These are phyloP conservation scores for Monilinia laxa DNA, from an alignment of 2,329 filamentous ascomycete genomes.

Conservation along the genomic window DNA sequence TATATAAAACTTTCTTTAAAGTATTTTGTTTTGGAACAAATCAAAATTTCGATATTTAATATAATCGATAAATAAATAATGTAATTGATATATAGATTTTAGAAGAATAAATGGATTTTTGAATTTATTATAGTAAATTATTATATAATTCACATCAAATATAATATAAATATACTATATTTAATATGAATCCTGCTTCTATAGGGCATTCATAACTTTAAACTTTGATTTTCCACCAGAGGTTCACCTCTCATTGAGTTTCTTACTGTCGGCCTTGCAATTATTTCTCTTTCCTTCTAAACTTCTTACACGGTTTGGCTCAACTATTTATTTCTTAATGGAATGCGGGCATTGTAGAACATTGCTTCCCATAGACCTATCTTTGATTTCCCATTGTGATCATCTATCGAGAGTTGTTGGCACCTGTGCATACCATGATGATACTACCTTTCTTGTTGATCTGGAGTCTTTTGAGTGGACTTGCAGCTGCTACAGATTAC, in stretches of 20 bases:
- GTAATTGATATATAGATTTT: too few relatives aligned
- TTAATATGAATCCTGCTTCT: too few relatives aligned
- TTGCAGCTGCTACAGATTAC: neutral
- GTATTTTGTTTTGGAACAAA: too few relatives aligned
- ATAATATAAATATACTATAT: too few relatives aligned
- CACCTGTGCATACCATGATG: neutral
- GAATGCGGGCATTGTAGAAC: neutral
- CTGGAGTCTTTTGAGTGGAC: neutral
- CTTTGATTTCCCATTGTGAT: neutral
- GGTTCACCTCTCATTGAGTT: neutral
- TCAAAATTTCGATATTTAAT: too few relatives aligned
- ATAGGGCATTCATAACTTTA: neutral
- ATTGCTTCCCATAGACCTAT: neutral
- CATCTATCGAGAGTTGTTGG: neutral
- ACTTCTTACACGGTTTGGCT: neutral
- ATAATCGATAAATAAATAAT: too few relatives aligned
- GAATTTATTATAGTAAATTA: too few relatives aligned
- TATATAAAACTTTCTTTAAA: too few relatives aligned
- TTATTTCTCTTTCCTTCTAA: neutral
- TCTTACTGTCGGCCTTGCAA: neutral
- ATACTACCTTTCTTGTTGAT: neutral
- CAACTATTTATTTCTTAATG: neutral
- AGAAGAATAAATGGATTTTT: too few relatives aligned
- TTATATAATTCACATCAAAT: too few relatives aligned
- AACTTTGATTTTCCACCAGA: neutral